Percentiles rank a stretch among this genome's conserved stretches.
phyloP scores from a whole-genome alignment of 441 rosid genomes.

The Breynia disticha region DNA sequence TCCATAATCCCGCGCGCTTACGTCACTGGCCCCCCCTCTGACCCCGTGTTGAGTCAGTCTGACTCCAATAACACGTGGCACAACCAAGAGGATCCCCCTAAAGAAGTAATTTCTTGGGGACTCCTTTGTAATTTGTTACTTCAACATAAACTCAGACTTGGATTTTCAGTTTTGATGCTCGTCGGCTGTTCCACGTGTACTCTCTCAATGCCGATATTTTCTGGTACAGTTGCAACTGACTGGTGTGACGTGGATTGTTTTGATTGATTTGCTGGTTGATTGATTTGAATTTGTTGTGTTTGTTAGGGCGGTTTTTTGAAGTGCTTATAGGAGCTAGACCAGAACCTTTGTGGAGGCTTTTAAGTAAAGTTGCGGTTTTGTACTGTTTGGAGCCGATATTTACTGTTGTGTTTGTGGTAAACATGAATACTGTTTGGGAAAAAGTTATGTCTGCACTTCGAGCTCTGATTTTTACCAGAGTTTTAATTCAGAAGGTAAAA shows the following conservation, averaged over 20 bases:
- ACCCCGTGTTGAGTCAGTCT: conserved; percentile 47
- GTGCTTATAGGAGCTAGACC: conserved; percentile 63
- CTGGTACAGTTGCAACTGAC: conserved; percentile 34
- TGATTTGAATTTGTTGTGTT: background rate
- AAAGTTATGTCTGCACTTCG: conserved; percentile 65
- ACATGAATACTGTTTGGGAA: conserved; percentile 71
- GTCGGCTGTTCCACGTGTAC: conserved; percentile 64
- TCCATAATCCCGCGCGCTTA: conserved; percentile 40
- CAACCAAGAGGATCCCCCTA: conserved; percentile 23
- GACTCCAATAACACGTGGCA: conserved; percentile 25
- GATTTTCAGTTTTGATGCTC: conserved; percentile 37
- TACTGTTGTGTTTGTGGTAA: conserved; percentile 62
- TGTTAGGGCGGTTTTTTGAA: conserved; percentile 69
- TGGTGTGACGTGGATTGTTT: background rate
- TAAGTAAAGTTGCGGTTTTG: conserved; percentile 53
- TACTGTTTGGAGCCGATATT: conserved; percentile 74
- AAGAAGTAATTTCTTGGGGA: conserved; percentile 51
- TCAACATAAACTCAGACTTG: conserved; percentile 50
- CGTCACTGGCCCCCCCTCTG: conserved; percentile 63
- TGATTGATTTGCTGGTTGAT: background rate
- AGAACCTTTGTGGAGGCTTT: conserved; percentile 67
- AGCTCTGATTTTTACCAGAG: conserved; percentile 67
- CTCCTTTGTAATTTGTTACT: conserved; percentile 48
- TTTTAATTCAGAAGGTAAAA: conserved; percentile 67
- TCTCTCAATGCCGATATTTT: conserved; percentile 78